Conservation (phyloP, 805 yeast species). For the Barnettozyma sucrosica region DNA sequence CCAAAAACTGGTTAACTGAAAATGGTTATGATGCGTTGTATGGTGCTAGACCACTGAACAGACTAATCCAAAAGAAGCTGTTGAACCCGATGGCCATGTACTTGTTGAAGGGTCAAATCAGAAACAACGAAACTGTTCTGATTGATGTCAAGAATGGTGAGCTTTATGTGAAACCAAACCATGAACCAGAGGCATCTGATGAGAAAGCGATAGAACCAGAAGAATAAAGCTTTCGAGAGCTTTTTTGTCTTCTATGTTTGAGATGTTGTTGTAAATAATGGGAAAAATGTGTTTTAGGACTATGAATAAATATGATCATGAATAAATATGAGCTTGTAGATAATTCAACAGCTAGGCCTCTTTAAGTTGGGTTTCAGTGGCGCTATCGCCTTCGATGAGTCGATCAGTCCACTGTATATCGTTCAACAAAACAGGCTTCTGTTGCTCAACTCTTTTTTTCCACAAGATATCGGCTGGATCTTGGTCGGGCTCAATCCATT, state of each 20-base stretch:
- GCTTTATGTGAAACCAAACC: constrained; percentile 43
- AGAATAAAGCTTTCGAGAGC: not conserved
- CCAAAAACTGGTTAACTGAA: constrained; percentile 73
- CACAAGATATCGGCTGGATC: constrained; percentile 67
- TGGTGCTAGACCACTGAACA: constrained; percentile 95
- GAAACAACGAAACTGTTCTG: constrained; percentile 47
- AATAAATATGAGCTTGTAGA: not conserved
- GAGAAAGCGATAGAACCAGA: constrained; percentile 1
- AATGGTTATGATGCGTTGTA: constrained; percentile 87
- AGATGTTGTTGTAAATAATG: not conserved
- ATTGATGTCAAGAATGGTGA: constrained; percentile 42
- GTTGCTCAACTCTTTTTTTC: constrained; percentile 11
- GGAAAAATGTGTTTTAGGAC: not conserved
- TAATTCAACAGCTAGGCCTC: not conserved
- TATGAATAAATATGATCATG: not conserved
- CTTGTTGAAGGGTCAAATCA: constrained; percentile 74
- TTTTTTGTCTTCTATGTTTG: not conserved
- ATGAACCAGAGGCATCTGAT: constrained; percentile 28
- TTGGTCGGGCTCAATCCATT: constrained; percentile 87
- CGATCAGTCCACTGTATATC: constrained; percentile 21
- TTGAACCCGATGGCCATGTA: constrained; percentile 83
- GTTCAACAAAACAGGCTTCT: constrained; percentile 13
- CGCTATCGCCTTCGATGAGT: constrained; percentile 8
- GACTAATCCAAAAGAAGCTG: constrained; percentile 77
- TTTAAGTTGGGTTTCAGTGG: not conserved